Evolutionary conservation across 768 basidiomycete genomes (phyloP), one percentile per base, ranked within the genome.

Genomic region (Phylloporus rhodoxanthus): DNA sequence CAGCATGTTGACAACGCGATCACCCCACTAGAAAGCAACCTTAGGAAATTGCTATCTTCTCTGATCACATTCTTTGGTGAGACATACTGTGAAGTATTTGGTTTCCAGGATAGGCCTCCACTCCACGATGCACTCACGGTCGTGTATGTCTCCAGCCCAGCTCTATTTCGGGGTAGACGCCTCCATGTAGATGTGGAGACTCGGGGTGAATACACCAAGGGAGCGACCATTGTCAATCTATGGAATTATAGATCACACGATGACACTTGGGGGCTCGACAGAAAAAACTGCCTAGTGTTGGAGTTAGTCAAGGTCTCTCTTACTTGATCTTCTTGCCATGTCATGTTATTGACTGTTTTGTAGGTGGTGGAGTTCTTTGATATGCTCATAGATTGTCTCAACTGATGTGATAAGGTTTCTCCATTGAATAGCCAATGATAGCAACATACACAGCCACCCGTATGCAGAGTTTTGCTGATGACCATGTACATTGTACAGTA

Each of bases 71-170:
- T 79, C 68, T 93, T 94, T 59, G 82, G 85, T 5, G 76, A 79
- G 4, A 54, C 81, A 2, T 91, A 93, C 68, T 78, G 80, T 58
- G 70, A 77, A 2, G 83, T 82, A 0, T 94, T 91, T 55, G 81
- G 80, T n/a, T 94, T 94, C 64, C 63, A 74, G n/a, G 75, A 86
- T 29, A 91, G 90, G 0, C 92, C 92, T 6, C 92, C 92, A 2
- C 72, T 93, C 2, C 92, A 95, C 54, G 92, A 94, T 58, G 81
- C 89, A 1, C 73, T 94, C 30, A 89, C 91, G 0, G 72, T 93
- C 40, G 85, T 82, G 9, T 93, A 87, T 53, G 72, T 91, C 30
- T 77, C 81, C 1, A 65, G 68, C n/a, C 88, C 89, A 0, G 74
- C 80, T 5, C 57, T 91, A 1, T 91, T 92, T 65, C 63, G 64